phyloP scores from a whole-genome alignment of 2,329 filamentous ascomycete genomes.

The Westerdykella aurantiaca region DNA sequence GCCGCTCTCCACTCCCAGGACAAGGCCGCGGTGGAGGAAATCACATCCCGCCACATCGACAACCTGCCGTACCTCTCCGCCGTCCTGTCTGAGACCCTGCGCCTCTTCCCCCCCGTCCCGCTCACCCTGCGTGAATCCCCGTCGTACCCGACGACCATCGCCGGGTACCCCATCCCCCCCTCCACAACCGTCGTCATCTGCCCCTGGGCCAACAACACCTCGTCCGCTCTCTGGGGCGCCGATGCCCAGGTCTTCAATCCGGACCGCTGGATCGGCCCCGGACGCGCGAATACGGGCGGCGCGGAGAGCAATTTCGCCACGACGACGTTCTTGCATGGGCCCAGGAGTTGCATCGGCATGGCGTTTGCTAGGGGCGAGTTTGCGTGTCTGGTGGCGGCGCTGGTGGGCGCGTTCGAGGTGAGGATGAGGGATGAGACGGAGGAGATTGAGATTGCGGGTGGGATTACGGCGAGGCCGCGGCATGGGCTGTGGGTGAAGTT shows the following conservation, averaged over 20 bases:
- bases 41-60: conserved; percentile 59
- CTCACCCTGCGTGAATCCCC: conserved; percentile 62
- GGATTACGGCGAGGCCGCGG: conserved; percentile 66
- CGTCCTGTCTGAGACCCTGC: conserved; percentile 70
- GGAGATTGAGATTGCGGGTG: conserved; percentile 61
- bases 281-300: conserved; percentile 58
- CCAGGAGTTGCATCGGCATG: conserved; percentile 77
- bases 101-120: conserved; percentile 66
- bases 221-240: conserved; percentile 64
- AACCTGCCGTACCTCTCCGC: conserved; percentile 69
- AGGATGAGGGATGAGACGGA: conserved; percentile 55
- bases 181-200: conserved; percentile 64
- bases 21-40: conserved; percentile 33
- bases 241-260: conserved; percentile 73
- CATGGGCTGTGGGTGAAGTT: conserved; percentile 66
- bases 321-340: conserved; percentile 80
- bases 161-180: conserved; percentile 60
- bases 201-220: conserved; percentile 64
- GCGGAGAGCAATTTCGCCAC: conserved; percentile 71
- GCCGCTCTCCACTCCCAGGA: conserved; percentile 39
- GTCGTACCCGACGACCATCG: conserved; percentile 58
- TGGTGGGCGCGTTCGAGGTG: conserved; percentile 69
- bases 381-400: conserved; percentile 70
- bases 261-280: conserved; percentile 48
- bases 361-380: conserved; percentile 79